phyloP scores from a whole-genome alignment of 164 flowering plant genomes.

The Vitis labrusca region DNA sequence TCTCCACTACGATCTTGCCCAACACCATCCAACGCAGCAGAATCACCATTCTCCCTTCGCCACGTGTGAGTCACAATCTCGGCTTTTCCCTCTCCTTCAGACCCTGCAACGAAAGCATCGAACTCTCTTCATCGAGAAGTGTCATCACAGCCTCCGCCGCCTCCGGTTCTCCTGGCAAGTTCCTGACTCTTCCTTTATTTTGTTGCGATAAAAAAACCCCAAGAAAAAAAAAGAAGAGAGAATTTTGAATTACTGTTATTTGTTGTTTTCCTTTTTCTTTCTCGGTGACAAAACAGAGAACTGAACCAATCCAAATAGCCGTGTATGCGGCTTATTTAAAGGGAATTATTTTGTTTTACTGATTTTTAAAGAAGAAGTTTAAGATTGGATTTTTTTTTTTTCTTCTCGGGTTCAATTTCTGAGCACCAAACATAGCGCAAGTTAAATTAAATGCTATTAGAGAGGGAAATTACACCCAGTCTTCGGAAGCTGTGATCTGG shows the following conservation, averaged over 20 bases:
- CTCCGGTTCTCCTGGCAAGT: constrained; percentile 46
- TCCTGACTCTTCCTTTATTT: background rate
- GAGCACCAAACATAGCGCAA: too few relatives aligned
- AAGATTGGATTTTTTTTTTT: background rate
- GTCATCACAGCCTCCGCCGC: constrained; percentile 24
- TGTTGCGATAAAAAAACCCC: background rate
- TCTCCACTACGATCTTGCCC: constrained; percentile 10
- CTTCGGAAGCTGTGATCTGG: background rate
- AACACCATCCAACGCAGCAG: constrained; percentile 2
- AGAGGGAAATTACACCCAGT: background rate
- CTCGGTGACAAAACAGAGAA: too few relatives aligned
- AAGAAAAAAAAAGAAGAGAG: background rate
- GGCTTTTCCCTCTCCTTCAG: background rate
- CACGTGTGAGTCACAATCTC: constrained; percentile 7
- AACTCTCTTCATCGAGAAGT: constrained; percentile 10
- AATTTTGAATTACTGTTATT: background rate
- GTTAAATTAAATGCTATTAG: too few relatives aligned
- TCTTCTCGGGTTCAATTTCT: background rate
- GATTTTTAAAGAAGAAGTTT: background rate
- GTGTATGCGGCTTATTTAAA: too few relatives aligned
- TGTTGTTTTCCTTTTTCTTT: too few relatives aligned
- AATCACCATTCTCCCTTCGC: constrained; percentile 2
- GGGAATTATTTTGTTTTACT: too few relatives aligned
- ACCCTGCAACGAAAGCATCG: background rate
- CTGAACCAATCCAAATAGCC: too few relatives aligned